These are phyloP conservation scores for Diaporthe sp. DNA, from an alignment of 2,329 filamentous ascomycete genomes.

Conservation along the genomic window DNA sequence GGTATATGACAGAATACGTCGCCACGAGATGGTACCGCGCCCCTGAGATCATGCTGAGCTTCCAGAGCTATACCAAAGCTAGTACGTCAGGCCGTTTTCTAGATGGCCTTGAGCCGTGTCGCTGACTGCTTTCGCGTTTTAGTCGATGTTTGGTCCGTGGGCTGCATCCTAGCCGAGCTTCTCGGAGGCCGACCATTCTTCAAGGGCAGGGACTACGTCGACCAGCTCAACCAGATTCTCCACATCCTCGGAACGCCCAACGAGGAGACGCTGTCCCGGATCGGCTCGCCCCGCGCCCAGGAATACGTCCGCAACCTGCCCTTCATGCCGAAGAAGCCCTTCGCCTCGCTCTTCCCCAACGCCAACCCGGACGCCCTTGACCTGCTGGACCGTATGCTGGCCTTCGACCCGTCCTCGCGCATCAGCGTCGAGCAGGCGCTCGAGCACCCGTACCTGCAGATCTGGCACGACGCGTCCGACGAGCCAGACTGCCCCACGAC, in stretches of 20 bases:
- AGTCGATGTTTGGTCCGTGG: constrained; percentile 99
- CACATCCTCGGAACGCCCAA: constrained; percentile 98
- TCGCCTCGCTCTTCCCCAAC: constrained; percentile 89
- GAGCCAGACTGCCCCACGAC: constrained; percentile 93
- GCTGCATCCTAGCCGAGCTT: constrained; percentile 96
- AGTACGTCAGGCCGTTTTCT: constrained; percentile 75
- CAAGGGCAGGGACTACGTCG: constrained; percentile 98
- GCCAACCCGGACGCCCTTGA: constrained; percentile 97
- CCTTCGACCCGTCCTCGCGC: constrained; percentile 93
- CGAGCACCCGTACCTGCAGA: constrained; percentile 95
- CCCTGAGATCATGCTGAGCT: constrained; percentile 99
- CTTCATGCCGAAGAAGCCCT: constrained; percentile 93
- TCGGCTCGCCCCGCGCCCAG: constrained; percentile 94
- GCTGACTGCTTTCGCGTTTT: constrained; percentile 35
- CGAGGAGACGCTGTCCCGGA: constrained; percentile 92
- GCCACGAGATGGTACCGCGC: constrained; percentile 96
- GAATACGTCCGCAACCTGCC: constrained; percentile 98
- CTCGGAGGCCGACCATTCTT: constrained; percentile 98
- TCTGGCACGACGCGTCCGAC: constrained; percentile 98
- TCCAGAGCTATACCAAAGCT: constrained; percentile 99
- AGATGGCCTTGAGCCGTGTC: constrained; percentile 26
- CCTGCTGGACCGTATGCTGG: constrained; percentile 95
- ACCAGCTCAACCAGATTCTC: constrained; percentile 99
- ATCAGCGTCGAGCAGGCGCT: constrained; percentile 96
- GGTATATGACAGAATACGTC: constrained; percentile 99